Base-by-base conservation (phyloP, 83 land plant species). In the Diphasiastrum complanatum region DNA sequence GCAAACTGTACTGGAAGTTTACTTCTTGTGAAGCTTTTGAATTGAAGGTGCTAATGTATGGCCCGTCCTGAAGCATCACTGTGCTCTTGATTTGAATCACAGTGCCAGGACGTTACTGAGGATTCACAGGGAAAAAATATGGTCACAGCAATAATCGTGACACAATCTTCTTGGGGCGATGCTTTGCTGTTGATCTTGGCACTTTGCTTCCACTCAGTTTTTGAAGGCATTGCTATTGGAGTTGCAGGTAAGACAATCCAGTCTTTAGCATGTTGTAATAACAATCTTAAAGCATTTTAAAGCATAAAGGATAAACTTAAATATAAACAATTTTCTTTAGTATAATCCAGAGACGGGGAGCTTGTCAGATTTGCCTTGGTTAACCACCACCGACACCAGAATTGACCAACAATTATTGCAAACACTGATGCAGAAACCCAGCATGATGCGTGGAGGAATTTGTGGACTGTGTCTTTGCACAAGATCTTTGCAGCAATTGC, bases 181-280 rank as follows among this genome's bases (percentile, higher is more conserved):
- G 79, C 76, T 48, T 36, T 85, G 23, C 51, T 88, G 49, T 66
- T 88, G 54, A 76, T 85, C n/a, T 31, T 71, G 0, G 90, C 90
- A 19, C 67, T 88, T 43, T 88, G 90, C 32, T 88, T 82, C 41
- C 95, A 88, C 47, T 88, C 95, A 4, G 75, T 88, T 5, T 88
- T 85, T 41, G 95, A 88, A 60, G 95, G 95, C 38, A 88, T 88
- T 27, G 89, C 95, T 18, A 82, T 88, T 41, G 95, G 95, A 36
- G 77, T 88, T 38, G 81, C 90, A 73, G 83, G 89, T 81, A 72
- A 12, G 31, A 63, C n/a, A n/a, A n/a, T n/a, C 28, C 5, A 62
- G 25, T 49, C 46, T 18, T 46, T 24, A 10, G 26, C 3, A 16
- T 46, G n/a, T n/a, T n/a, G n/a, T n/a, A n/a, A n/a, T n/a, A n/a